Conservation (phyloP, 495 filamentous ascomycete genomes). For the Podospora pseudocomata region DNA sequence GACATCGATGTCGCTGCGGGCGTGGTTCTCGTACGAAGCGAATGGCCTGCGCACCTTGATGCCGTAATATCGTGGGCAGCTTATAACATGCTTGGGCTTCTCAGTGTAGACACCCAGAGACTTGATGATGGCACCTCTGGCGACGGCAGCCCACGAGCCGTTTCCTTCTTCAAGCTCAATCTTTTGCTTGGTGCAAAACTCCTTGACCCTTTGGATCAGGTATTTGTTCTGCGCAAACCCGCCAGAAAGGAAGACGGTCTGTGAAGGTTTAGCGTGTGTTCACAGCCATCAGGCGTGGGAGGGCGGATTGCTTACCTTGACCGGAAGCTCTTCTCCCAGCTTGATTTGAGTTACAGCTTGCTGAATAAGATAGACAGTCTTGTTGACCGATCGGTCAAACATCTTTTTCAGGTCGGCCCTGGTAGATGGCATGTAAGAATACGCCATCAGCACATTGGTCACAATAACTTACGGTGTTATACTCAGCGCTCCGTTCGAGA, state of each 20-base stretch:
- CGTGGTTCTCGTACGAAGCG: slow-evolving; percentile 19
- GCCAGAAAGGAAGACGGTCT: slow-evolving; percentile 29
- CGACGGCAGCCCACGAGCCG: slow-evolving; percentile 33
- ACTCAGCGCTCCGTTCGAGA: slow-evolving; percentile 22
- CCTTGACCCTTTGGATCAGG: slow-evolving; percentile 19
- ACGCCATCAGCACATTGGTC: not conserved
- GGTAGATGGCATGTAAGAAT: not conserved
- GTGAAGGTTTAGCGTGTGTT: not conserved
- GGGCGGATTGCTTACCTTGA: slow-evolving; percentile 14
- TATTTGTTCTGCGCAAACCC: slow-evolving; percentile 28
- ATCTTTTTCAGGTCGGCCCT: slow-evolving; percentile 21
- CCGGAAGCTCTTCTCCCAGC: slow-evolving; percentile 18
- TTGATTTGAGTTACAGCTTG: slow-evolving; percentile 25
- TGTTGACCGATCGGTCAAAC: slow-evolving; percentile 25
- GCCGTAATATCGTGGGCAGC: slow-evolving; percentile 32
- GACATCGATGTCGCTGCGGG: slow-evolving; percentile 9
- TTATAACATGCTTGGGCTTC: slow-evolving; percentile 15
- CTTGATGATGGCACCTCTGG: slow-evolving; percentile 31
- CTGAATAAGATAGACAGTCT: slow-evolving; percentile 24
- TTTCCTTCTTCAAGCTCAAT: slow-evolving; percentile 26
- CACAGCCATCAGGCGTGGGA: not conserved
- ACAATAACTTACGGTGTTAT: slow-evolving; percentile 2
- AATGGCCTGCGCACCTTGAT: slow-evolving; percentile 23
- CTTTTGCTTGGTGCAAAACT: slow-evolving; percentile 16
- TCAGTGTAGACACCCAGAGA: slow-evolving; percentile 29